A percentile compares a stretch with the other conserved stretches of the same genome.
Evolutionary conservation across 345 rosid species (phyloP).

Genomic region (Erysimum cheiranthoides): DNA sequence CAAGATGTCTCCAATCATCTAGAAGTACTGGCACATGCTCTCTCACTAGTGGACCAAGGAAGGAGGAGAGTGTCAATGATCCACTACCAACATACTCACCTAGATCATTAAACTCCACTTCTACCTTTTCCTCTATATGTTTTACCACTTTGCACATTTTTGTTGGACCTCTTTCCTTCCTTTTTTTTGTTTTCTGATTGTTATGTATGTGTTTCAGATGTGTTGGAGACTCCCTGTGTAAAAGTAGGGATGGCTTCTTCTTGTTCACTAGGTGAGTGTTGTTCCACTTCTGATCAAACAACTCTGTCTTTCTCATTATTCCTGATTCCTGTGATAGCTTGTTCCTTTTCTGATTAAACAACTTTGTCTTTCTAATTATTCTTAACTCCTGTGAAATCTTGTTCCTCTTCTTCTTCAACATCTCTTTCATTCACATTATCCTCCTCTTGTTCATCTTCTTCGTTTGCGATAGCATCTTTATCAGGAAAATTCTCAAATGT

Average conservation of each 20-base stretch:
- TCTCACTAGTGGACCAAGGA: neutral
- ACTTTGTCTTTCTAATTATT: no score
- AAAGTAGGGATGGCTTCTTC: neutral
- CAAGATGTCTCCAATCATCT: conserved; percentile 2
- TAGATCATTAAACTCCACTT: neutral
- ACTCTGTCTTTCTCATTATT: no score
- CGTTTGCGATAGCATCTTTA: no score
- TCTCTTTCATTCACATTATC: no score
- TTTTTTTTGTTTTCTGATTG: neutral
- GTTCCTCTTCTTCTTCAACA: no score
- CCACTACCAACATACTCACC: conserved; percentile 17
- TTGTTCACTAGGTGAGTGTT: neutral
- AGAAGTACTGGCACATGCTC: neutral
- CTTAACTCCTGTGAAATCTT: no score
- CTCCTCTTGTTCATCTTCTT: neutral
- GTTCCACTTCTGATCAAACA: neutral
- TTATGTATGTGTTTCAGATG: neutral
- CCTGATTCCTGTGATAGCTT: no score
- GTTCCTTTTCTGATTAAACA: no score
- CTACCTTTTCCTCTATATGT: conserved; percentile 9
- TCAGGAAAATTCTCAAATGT: no score
- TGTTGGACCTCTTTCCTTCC: neutral
- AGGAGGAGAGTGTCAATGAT: neutral
- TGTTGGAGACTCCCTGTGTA: neutral
- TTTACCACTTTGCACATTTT: neutral